These are phyloP conservation scores for Phytophthora niederhauseri DNA, from an alignment of 352 stramenopile species.

Conservation along the genomic window DNA sequence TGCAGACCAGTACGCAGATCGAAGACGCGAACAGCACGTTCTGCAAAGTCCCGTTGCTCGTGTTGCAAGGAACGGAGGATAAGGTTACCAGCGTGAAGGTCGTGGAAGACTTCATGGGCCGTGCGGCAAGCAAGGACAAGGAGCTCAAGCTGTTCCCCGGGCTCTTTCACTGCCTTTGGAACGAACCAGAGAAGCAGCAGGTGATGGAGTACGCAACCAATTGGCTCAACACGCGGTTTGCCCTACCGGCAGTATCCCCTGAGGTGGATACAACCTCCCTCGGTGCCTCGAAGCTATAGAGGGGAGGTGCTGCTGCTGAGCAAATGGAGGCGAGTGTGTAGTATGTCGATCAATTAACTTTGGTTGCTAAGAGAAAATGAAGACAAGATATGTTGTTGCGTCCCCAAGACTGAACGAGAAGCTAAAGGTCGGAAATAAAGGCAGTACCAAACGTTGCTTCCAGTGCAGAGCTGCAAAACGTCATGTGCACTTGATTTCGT, in stretches of 20 bases:
- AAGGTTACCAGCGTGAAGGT: constrained; percentile 55
- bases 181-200: constrained; percentile 62
- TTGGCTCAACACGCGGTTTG: constrained; percentile 53
- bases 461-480: not conserved
- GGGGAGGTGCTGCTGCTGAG: not conserved
- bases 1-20: constrained; percentile 41
- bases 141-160: constrained; percentile 59
- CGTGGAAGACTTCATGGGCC: constrained; percentile 52
- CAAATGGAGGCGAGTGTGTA: not conserved
- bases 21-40: constrained; percentile 36
- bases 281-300: constrained; percentile 33
- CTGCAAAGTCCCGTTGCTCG: constrained; percentile 35
- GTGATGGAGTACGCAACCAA: constrained; percentile 46
- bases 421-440: too few relatives aligned
- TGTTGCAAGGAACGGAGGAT: constrained; percentile 55
- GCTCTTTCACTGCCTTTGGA: constrained; percentile 61
- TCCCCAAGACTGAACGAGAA: too few relatives aligned
- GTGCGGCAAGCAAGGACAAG: constrained; percentile 56
- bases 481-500: not conserved
- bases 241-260: not conserved
- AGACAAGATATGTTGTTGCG: not conserved
- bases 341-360: not conserved
- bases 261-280: constrained; percentile 5
- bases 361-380: not conserved
- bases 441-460: not conserved